These are phyloP conservation scores for Eutypa lata DNA, from an alignment of 2,329 filamentous ascomycete genomes.

Conservation along the genomic window DNA sequence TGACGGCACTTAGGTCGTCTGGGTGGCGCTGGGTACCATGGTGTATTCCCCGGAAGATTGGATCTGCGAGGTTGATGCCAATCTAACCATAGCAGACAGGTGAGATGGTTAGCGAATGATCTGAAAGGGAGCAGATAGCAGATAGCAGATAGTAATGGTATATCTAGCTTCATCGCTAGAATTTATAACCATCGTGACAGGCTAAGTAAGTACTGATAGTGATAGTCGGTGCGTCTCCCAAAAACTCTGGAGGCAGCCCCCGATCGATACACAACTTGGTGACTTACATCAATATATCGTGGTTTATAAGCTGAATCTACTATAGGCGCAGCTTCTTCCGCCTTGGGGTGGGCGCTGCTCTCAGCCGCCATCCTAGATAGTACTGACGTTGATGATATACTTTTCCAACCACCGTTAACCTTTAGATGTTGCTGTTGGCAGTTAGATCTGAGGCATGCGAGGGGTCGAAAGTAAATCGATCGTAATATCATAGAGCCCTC, in stretches of 20 bases:
- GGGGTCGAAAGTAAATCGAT: not conserved
- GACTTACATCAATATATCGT: conserved; percentile 60
- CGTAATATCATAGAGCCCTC: not conserved
- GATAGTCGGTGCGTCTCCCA: too few species aligned
- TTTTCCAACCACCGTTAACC: not conserved
- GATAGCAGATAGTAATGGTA: too few species aligned
- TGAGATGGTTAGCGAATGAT: conserved; percentile 9
- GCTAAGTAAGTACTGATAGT: too few species aligned
- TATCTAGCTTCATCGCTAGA: too few species aligned
- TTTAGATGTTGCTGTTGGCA: too few species aligned
- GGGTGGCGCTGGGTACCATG: conserved; percentile 74
- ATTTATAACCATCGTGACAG: too few species aligned
- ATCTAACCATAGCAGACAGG: conserved; percentile 48
- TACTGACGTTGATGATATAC: conserved; percentile 1
- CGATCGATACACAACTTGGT: too few species aligned
- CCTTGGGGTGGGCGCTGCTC: conserved; percentile 11
- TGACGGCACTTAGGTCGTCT: conserved; percentile 70
- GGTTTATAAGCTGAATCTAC: conserved; percentile 36
- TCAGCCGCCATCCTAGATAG: conserved; percentile 23
- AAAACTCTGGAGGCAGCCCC: too few species aligned
- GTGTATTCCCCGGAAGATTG: conserved; percentile 82
- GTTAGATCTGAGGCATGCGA: too few species aligned
- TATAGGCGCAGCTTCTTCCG: conserved; percentile 12
- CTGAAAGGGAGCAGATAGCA: not conserved
- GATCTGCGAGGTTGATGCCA: conserved; percentile 93